Percentiles rank a stretch among this genome's conserved stretches.
Conservation (phyloP, 2,329 filamentous ascomycete genomes). For the Beauveria pseudobassiana region DNA sequence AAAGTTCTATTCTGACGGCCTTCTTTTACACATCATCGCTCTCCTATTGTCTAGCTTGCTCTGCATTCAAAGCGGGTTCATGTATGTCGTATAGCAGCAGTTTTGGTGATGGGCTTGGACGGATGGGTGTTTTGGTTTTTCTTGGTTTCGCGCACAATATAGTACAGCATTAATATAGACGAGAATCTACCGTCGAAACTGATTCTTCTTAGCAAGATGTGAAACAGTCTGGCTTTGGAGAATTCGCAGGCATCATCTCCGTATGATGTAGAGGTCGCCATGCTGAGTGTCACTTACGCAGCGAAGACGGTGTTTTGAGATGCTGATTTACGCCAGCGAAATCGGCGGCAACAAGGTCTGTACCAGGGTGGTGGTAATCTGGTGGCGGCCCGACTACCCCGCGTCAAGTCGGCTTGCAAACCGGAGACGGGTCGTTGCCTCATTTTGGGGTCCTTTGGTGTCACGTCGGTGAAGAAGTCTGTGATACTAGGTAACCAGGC, state of each 20-base stretch:
- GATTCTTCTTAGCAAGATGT: no score
- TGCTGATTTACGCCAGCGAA: neutral
- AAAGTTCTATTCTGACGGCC: constrained; percentile 45
- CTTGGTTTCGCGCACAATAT: neutral
- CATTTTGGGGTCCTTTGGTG: no score
- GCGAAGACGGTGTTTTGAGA: neutral
- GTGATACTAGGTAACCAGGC: no score
- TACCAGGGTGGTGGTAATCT: no score
- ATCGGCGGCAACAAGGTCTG: neutral
- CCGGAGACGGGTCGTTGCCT: no score
- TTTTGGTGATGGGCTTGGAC: neutral
- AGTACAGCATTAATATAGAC: neutral
- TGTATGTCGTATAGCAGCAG: neutral
- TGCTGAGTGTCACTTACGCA: neutral
- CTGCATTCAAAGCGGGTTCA: neutral
- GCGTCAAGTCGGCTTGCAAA: no score
- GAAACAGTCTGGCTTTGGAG: no score
- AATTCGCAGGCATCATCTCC: no score
- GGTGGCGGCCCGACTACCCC: no score
- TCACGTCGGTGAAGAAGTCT: no score
- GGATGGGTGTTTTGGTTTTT: neutral
- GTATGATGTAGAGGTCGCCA: neutral
- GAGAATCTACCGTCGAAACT: no score
- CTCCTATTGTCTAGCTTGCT: neutral
- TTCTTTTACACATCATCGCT: neutral